These are phyloP conservation scores for Malassezia japonica DNA, from an alignment of 1,284 basidiomycete genomes.

Conservation along the genomic window DNA sequence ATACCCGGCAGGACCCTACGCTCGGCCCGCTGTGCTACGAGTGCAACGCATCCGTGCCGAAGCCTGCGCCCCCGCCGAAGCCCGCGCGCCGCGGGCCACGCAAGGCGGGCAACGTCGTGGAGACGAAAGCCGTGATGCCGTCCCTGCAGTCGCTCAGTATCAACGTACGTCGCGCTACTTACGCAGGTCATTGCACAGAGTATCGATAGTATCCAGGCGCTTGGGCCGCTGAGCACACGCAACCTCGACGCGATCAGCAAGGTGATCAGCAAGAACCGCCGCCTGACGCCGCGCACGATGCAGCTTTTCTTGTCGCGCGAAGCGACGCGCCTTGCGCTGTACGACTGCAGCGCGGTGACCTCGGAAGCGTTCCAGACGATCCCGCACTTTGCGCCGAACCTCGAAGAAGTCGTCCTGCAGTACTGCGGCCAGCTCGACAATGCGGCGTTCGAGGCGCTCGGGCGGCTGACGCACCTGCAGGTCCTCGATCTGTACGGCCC, in stretches of 20 bases:
- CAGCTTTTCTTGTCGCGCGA: constrained; percentile 70
- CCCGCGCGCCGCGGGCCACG: constrained; percentile 11
- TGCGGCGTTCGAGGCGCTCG: constrained; percentile 56
- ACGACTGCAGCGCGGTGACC: constrained; percentile 64
- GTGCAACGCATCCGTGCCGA: constrained; percentile 10
- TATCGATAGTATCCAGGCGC: constrained; percentile 79
- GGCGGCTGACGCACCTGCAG: constrained; percentile 59
- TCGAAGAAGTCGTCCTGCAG: constrained; percentile 57
- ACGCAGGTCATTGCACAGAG: constrained; percentile 67
- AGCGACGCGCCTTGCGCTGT: constrained; percentile 64
- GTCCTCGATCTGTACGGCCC: constrained; percentile 75
- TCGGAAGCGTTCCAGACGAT: constrained; percentile 31
- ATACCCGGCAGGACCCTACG: constrained; percentile 47
- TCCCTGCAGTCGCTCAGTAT: constrained; percentile 69
- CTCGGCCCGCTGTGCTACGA: constrained; percentile 4
- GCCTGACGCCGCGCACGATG: constrained; percentile 65
- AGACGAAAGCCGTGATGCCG: constrained; percentile 54
- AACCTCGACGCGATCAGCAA: constrained; percentile 42
- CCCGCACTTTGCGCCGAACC: constrained; percentile 30
- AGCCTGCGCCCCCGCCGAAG: neutral
- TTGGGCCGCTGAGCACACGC: constrained; percentile 68
- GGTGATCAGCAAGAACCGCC: constrained; percentile 67
- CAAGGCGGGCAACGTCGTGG: constrained; percentile 44
- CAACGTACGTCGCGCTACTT: constrained; percentile 36
- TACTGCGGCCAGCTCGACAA: constrained; percentile 78